phyloP scores from a whole-genome alignment of 1,284 basidiomycete species.

The Boletus austroedulis region DNA sequence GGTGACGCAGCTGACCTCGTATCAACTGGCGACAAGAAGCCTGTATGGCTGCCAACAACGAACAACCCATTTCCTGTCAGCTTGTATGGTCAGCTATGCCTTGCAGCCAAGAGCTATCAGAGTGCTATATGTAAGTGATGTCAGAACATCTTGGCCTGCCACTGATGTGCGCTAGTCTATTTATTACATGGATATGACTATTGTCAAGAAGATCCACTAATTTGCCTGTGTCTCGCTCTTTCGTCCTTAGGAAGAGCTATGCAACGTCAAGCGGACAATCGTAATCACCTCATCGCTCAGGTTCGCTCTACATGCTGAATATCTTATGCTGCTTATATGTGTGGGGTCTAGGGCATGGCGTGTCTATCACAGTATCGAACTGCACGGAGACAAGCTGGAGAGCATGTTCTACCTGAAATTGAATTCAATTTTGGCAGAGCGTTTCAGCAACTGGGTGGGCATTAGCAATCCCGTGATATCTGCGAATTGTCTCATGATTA shows the following conservation, averaged over 20 bases:
- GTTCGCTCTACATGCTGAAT: conserved; percentile 34
- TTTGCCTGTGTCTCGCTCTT: conserved; percentile 6
- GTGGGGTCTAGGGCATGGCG: conserved; percentile 3
- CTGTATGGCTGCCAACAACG: conserved; percentile 5
- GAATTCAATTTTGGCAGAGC: conserved; percentile 11
- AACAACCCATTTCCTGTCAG: conserved; percentile 8
- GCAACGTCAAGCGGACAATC: conserved; percentile 92
- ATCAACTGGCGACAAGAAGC: conserved; percentile 1
- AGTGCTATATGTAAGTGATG: conserved; percentile 9
- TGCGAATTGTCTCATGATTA: neutral
- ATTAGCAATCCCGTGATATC: neutral
- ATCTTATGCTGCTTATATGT: neutral
- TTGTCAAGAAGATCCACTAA: conserved; percentile 8
- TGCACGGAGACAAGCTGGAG: conserved; percentile 4
- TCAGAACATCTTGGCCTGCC: neutral
- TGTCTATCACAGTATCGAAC: conserved; percentile 8
- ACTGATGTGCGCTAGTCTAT: conserved; percentile 57
- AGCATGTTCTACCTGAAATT: conserved; percentile 2
- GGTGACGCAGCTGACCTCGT: neutral
- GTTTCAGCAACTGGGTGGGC: conserved; percentile 6
- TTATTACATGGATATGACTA: conserved; percentile 8
- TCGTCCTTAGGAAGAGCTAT: conserved; percentile 81
- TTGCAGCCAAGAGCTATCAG: conserved; percentile 10
- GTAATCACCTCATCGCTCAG: conserved; percentile 82
- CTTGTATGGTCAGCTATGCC: conserved; percentile 9